Evolutionary conservation across 805 yeast genomes (phyloP), one percentile per base, ranked within the genome.

Genomic region (Priceomyces carsonii): DNA sequence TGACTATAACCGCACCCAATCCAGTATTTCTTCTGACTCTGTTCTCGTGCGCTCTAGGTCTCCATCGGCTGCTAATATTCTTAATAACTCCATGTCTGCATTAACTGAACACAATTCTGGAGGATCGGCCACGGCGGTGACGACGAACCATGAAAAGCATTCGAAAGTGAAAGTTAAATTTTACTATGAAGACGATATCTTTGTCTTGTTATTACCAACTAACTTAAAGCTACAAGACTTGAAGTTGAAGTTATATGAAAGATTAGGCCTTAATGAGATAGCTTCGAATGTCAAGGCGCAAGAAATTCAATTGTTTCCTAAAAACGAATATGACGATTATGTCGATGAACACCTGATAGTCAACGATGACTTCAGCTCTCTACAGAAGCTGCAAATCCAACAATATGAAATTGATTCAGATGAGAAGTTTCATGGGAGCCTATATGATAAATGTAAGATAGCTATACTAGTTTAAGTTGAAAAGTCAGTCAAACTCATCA

Each of bases 141-240:
- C 29, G 18, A 12, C 32, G 6, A 23, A 16, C 35, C 26, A 26
- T 27, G 57, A 33, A 10, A 50, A 51, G 33, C 46, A 29, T 15
- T 17, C 50, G 23, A 77, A 77, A 48, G 62, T 69, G 13, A 85
- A 85, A 56, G 75, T 85, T 33, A 85, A 85, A 55, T 83, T 85
- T 50, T 85, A 81, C 55, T 84, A 78, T 51, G 81, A 80, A 39
- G 93, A 84, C 50, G 95, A 85, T 53, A 85, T 85, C 10, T 85
- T 85, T 65, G 93, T 88, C 1, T 67, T 85, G 26, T 58, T 79
- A 41, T 61, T 80, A 24, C 78, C 79, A 20, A 51, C 66, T 9
- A 66, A 63, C 41, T 71, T 74, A 32, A 61, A 75, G 3, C 55
- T 75, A 29, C 63, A 59, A 21, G 83, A 77, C 38, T 51, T 80